Base-by-base conservation (phyloP, 2,329 filamentous ascomycete genomes). In the Sarocladiaceae sp. region DNA sequence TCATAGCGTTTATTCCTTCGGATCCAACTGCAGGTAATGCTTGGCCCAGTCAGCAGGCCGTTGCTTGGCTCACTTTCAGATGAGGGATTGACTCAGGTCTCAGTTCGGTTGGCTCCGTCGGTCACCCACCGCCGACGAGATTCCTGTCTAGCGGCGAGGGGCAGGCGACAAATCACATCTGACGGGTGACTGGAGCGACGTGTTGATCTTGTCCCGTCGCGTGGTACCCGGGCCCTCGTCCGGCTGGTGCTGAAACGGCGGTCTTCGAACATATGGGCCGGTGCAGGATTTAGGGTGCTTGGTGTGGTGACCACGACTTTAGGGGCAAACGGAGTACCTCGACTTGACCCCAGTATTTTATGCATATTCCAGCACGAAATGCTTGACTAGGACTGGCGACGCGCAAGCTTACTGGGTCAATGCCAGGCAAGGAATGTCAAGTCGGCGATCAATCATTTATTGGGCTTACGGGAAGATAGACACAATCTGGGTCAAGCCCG, bases 41-140 rank as follows among this genome's bases (percentile, higher is more conserved):
- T 44, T 44, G 40, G 40, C 40, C 40, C 10, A 44, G 40, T 44
- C 40, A 44, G 40, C 40, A 44, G 17, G 23, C 40, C 40, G 40
- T 26, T 26, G 25, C 40, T 44, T 44, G 40, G 40, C 40, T 28
- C 40, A 12, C 17, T 28, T 44, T 28, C 10, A 8, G 17, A 26
- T 26, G 22, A 15, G 22, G 10, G 11, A n/a, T 44, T 44, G 40
- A 44, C 40, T 44, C 40, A 44, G 23, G 40, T 44, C 40, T 44
- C 40, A 44, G 40, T 44, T 44, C 40, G 40, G 40, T 23, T 6
- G 40, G 20, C 40, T 44, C 40, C 40, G 40, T 44, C 40, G 23
- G 23, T 44, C 23, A 25, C 17, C 17, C 7, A 22, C 4, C 23
- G 37, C 33, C 40, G n/a, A 44, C 40, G 22, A 44, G 40, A 6